These are phyloP conservation scores for Epichloe coenophiala DNA, from an alignment of 2,329 filamentous ascomycete species.

Conservation along the genomic window DNA sequence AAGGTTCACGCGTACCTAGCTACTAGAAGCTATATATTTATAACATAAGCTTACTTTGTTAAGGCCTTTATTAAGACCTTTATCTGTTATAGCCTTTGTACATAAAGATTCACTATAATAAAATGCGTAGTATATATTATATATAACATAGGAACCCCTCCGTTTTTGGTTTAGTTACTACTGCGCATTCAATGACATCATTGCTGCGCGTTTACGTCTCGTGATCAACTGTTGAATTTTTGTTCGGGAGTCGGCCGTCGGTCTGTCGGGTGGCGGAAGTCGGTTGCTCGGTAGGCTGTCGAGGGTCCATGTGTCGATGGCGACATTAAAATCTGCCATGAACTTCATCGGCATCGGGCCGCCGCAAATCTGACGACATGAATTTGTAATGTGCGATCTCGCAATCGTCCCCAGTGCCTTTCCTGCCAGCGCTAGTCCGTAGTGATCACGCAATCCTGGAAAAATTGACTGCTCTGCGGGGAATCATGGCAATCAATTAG, in stretches of 20 bases:
- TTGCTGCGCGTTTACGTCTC: too few species aligned
- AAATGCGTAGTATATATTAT: too few species aligned
- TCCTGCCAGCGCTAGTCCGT: conserved; percentile 11
- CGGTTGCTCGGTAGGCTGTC: conserved; percentile 2
- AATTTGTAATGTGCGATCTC: conserved; percentile 14
- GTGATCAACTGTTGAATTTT: background rate
- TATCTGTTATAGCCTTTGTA: too few species aligned
- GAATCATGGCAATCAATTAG: conserved; percentile 3
- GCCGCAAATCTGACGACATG: conserved; percentile 9
- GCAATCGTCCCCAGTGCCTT: conserved; percentile 7
- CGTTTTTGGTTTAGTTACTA: too few species aligned
- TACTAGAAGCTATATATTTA: too few species aligned
- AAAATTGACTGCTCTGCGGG: conserved; percentile 14
- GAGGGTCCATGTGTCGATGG: conserved; percentile 4
- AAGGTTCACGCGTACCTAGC: too few species aligned
- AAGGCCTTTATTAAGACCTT: too few species aligned
- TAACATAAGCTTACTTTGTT: too few species aligned
- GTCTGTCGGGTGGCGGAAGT: conserved; percentile 8
- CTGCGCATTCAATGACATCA: too few species aligned
- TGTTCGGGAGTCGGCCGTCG: conserved; percentile 4
- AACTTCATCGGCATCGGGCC: background rate
- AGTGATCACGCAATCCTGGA: conserved; percentile 22
- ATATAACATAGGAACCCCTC: too few species aligned
- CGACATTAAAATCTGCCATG: conserved; percentile 3
- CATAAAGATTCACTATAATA: too few species aligned